Percentiles rank a stretch among this genome's conserved stretches.
These are phyloP conservation scores for Penicillium parvum DNA, from an alignment of 495 filamentous ascomycete genomes.

Conservation along the genomic window DNA sequence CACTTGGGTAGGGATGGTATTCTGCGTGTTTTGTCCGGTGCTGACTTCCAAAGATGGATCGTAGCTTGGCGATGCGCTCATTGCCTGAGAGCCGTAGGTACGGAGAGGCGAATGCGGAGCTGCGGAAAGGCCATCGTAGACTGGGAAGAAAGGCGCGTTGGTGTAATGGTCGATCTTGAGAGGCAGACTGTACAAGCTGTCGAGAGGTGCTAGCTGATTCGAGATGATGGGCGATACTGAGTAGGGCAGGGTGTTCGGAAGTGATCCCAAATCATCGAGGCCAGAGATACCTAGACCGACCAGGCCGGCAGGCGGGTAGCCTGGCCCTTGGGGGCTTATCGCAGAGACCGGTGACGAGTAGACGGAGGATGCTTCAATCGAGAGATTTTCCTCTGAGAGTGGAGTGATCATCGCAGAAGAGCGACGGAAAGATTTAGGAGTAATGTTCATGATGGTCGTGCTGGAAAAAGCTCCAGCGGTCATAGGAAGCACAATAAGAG, in stretches of 20 bases:
- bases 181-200: slow-evolving; percentile 12
- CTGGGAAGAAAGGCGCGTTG: slow-evolving; percentile 14
- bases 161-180: slow-evolving; percentile 20
- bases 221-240: slow-evolving; percentile 14
- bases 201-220: slow-evolving; percentile 15
- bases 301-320: slow-evolving; percentile 20
- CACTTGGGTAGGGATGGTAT: slow-evolving; percentile 8
- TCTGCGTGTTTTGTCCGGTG: slow-evolving; percentile 1
- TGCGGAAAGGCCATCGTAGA: slow-evolving; percentile 14
- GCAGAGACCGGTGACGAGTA: slow-evolving; percentile 22
- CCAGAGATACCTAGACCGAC: slow-evolving; percentile 37
- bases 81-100: slow-evolving; percentile 20
- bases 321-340: slow-evolving; percentile 9
- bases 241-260: slow-evolving; percentile 7
- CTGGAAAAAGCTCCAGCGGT: background rate
- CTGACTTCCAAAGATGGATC: slow-evolving; percentile 17
- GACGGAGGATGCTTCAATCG: slow-evolving; percentile 13
- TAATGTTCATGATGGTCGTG: slow-evolving; percentile 12
- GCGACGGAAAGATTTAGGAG: background rate
- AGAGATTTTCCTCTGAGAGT: slow-evolving; percentile 14
- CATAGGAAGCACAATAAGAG: background rate
- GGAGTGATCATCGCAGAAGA: slow-evolving; percentile 9
- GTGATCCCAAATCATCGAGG: slow-evolving; percentile 11
- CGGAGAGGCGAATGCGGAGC: slow-evolving; percentile 22
- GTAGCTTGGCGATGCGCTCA: slow-evolving; percentile 27